These are phyloP conservation scores for Castanopsis chinensis DNA, from an alignment of 306 rosid genomes.

Conservation along the genomic window DNA sequence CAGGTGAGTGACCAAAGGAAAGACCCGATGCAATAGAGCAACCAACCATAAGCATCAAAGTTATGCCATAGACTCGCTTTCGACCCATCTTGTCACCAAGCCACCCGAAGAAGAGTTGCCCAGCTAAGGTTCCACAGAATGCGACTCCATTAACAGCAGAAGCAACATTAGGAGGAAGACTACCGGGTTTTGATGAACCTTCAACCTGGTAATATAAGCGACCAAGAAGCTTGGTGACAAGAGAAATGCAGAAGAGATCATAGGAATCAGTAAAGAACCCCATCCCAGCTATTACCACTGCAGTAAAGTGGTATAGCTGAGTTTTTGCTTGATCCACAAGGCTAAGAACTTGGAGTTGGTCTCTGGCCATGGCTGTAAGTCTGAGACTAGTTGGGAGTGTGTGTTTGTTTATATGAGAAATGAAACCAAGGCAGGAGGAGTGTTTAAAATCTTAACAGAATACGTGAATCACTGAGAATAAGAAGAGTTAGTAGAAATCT, in stretches of 20 bases:
- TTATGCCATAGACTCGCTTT: constrained; percentile 44
- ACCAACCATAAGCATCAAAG: constrained; percentile 41
- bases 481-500: too few relatives aligned
- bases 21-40: constrained; percentile 45
- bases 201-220: constrained; percentile 33
- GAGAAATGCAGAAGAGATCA: constrained; percentile 47
- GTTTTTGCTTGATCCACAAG: constrained; percentile 38
- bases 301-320: constrained; percentile 39
- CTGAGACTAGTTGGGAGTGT: too few relatives aligned
- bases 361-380: constrained; percentile 14
- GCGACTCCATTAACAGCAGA: constrained; percentile 48
- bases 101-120: constrained; percentile 44
- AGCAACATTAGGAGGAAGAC: constrained; percentile 38
- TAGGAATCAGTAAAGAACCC: constrained; percentile 52
- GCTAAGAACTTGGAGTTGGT: constrained; percentile 8
- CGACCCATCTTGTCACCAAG: constrained; percentile 51
- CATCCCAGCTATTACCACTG: constrained; percentile 41
- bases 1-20: constrained; percentile 32
- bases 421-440: too few relatives aligned
- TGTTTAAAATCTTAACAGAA: too few relatives aligned
- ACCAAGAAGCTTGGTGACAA: constrained; percentile 54
- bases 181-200: constrained; percentile 34
- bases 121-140: constrained; percentile 36
- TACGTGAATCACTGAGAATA: too few relatives aligned
- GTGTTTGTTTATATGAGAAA: too few relatives aligned